Percentiles rank a stretch among this genome's conserved stretches.
These are phyloP conservation scores for Botrytis byssoidea DNA, from an alignment of 2,329 filamentous ascomycete species.

Conservation along the genomic window DNA sequence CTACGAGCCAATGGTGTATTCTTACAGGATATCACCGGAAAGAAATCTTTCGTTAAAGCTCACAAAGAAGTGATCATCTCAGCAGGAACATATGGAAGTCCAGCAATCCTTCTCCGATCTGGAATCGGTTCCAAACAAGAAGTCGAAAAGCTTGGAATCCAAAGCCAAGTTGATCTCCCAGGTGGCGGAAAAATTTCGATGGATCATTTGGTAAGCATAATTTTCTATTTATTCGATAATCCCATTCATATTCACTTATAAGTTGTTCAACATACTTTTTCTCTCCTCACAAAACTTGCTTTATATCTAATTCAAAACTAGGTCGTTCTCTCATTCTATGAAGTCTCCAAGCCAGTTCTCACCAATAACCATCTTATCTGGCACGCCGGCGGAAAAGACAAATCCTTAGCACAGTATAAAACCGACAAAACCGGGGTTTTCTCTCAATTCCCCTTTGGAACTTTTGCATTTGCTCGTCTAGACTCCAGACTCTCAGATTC, in stretches of 20 bases:
- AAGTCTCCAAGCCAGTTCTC: background rate
- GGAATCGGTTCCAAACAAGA: slow-evolving; percentile 48
- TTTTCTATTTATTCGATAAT: too few species aligned
- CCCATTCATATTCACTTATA: background rate
- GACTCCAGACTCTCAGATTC: background rate
- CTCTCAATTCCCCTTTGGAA: background rate
- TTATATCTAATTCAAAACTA: background rate
- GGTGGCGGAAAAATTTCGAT: slow-evolving; percentile 53
- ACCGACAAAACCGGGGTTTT: background rate
- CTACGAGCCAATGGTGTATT: background rate
- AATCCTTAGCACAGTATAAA: background rate
- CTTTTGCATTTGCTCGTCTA: background rate
- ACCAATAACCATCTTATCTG: background rate
- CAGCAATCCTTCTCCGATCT: slow-evolving; percentile 51
- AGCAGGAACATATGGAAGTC: slow-evolving; percentile 51
- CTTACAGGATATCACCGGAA: background rate
- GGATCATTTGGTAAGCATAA: slow-evolving; percentile 39
- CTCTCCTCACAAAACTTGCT: background rate
- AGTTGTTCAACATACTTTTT: too few species aligned
- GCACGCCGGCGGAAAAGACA: background rate
- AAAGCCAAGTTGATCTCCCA: slow-evolving; percentile 44
- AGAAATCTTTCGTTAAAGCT: slow-evolving; percentile 26
- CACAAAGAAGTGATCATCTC: slow-evolving; percentile 49
- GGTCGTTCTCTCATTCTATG: background rate
- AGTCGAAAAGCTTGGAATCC: slow-evolving; percentile 46